Evolutionary conservation across 1,284 basidiomycete species (phyloP), one percentile per base, ranked within the genome.

Genomic region (Cryptococcus sp.): DNA sequence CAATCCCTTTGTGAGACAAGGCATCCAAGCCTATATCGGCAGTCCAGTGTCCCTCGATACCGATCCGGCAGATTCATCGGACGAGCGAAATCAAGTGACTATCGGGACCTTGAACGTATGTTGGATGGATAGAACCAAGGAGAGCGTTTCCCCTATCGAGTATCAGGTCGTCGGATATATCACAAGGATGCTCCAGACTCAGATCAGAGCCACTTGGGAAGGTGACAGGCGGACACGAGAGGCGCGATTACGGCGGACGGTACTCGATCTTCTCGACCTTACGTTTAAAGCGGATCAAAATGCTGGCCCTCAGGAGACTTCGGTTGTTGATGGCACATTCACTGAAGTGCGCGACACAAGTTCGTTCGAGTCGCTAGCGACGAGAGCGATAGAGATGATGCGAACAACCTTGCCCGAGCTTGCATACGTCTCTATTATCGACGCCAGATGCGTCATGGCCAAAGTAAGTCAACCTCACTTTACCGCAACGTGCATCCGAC

Each of bases 181-280:
- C 13, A 54, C 61, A 13, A 43, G 48, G 24, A 60, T 64, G 54
- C 31, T 67, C 34, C 59, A 63, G 43, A 60, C 57, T 18, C 62
- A 64, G 25, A 34, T 67, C 14, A 47, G 57, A n/a, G 62, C 60
- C 3, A 67, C 64, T 5, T 67, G 64, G 64, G 62, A 67, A 31
- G 64, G 64, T 14, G 52, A 62, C 42, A 39, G 48, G 16, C 45
- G 59, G 37, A 59, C 62, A 4, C 49, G 52, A n/a, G 64, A 62
- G 25, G 62, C 60, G 2, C 50, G 48, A 39, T 47, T 52, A 11
- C 46, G 56, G 34, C 39, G 51, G 11, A 56, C 49, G 1, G 28
- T 66, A 5, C 55, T 59, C 13, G 55, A 61, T 4, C 50, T 59
- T 13, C 56, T 66, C 28, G 57, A 63, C 24, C 47, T 55, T 14